Base-by-base conservation (phyloP, 805 yeast genomes). In the Candida silvicultrix region DNA sequence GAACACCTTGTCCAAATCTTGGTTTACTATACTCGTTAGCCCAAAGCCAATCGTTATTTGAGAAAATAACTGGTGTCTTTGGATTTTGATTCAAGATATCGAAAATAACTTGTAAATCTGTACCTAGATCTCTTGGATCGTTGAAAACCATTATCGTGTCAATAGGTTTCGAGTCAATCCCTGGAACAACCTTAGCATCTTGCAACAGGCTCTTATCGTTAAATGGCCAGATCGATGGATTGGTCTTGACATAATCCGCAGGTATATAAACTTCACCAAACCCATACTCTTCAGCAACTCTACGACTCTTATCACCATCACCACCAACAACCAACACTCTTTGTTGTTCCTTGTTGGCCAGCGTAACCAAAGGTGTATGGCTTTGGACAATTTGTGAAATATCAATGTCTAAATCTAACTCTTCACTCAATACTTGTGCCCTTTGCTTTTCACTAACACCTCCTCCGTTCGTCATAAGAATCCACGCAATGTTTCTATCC, bases 1-100 rank as follows among this genome's bases (percentile, higher is more conserved):
- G 83, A 2, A 92, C 95, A 22, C 97, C 97, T 66, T 89, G 96
- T 7, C 97, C 97, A 58, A 88, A 85, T 45, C 97, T 73, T 20
- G 95, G 88, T 45, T 83, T 65, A 15, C 61, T 65, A 62, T 83
- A 90, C 56, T 83, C 89, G 58, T 86, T 89, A 16, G 96, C 87
- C 96, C 96, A 90, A 31, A 85, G 58, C 57, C 87, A 77, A 64
- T 90, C 97, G 58, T 85, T 78, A 64, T 88, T 89, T 38, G 92
- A 83, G 65, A 87, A 89, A 49, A 80, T 77, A 18, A 86, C 81
- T 3, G 94, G 95, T 2, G 85, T 70, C 2, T 78, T 66, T 38
- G 88, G 90, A 12, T 63, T 63, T 18, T 89, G 80, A 50, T 79
- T 78, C 45, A 89, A 67, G 32, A 86, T 57, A 56, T 89, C 97